Evolutionary conservation across 1,139 yeast genomes (phyloP), one percentile per base, ranked within the genome.

Genomic region (Lodderomyces margitis): DNA sequence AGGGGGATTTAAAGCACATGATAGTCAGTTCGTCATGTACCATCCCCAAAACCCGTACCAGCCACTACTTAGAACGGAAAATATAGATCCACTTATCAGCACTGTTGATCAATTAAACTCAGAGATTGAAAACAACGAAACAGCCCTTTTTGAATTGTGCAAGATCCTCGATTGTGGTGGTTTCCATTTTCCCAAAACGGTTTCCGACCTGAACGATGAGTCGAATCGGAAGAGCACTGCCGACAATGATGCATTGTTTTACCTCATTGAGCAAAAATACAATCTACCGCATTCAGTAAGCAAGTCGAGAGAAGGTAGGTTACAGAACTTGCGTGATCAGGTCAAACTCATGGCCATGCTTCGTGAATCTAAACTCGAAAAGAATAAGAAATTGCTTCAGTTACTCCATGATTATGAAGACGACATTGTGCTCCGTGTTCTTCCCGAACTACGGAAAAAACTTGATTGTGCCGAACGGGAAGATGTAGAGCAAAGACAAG

Each of bases 51-150:
- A 23, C 25, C 30, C 17, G 11, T 28, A 49, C 40, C 52, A 57
- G 40, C 65, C 58, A 39, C 53, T 66, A 36, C 55, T 69, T 25
- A 68, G 66, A 42, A 68, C 72, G 6, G 76, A 70, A 44, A 68
- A 65, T 44, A 55, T 61, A 35, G 60, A 59, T 34, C 73, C 74
- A 4, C 51, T 70, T 15, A 31, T 57, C 14, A 14, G 24, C 11
- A 14, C 24, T 5, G 16, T 23, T 5, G 12, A 21, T 9, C 34
- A 37, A 15, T 14, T 37, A 12, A 20, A 14, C 8, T 4, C 19
- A 2, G 40, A 30, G 16, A 27, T 30, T 5, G 16, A 23, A 8
- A 30, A 19, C 6, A 37, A 37, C 35, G 25, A 28, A 12, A 17
- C 12, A 23, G 11, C 12, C 19, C 28, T 37, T 16, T 14, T 17